A percentile compares a stretch with the other conserved stretches of the same genome.
phyloP scores from a whole-genome alignment of 2,329 filamentous ascomycete species.

The Nemania sp. region DNA sequence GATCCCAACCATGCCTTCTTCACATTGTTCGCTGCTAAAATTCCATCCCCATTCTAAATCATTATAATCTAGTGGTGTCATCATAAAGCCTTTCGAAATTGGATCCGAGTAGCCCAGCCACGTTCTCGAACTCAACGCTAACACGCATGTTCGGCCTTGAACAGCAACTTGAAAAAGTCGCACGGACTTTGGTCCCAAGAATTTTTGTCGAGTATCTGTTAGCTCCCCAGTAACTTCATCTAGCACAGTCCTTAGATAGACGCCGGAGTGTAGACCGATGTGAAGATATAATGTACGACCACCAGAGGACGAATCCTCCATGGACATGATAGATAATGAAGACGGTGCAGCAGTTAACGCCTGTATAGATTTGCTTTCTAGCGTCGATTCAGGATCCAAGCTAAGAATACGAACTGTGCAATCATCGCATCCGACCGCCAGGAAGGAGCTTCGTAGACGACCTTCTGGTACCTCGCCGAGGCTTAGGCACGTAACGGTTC shows the following conservation, averaged over 20 bases:
- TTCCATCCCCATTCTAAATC: constrained; percentile 95
- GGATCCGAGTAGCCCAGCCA: constrained; percentile 96
- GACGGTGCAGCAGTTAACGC: constrained; percentile 91
- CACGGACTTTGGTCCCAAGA: constrained; percentile 90
- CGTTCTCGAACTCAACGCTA: constrained; percentile 92
- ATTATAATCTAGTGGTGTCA: constrained; percentile 90
- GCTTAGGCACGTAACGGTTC: constrained; percentile 94
- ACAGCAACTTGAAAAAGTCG: constrained; percentile 93
- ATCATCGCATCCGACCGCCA: constrained; percentile 97
- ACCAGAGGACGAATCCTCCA: constrained; percentile 92
- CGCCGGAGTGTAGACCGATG: constrained; percentile 93
- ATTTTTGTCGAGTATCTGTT: constrained; percentile 93
- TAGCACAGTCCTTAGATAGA: constrained; percentile 93
- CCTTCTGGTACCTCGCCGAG: constrained; percentile 93
- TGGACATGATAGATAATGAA: constrained; percentile 89
- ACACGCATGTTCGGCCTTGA: constrained; percentile 83
- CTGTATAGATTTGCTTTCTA: constrained; percentile 95
- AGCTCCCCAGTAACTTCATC: constrained; percentile 97
- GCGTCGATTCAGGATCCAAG: constrained; percentile 86
- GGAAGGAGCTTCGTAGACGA: constrained; percentile 86
- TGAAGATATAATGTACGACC: constrained; percentile 93
- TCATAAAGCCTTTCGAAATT: constrained; percentile 86
- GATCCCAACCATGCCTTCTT: constrained; percentile 93
- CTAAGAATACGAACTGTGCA: constrained; percentile 94
- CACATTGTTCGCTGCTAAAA: constrained; percentile 94